Base-by-base conservation (phyloP, 805 yeast species). In the Saccharomycopsis vini region DNA sequence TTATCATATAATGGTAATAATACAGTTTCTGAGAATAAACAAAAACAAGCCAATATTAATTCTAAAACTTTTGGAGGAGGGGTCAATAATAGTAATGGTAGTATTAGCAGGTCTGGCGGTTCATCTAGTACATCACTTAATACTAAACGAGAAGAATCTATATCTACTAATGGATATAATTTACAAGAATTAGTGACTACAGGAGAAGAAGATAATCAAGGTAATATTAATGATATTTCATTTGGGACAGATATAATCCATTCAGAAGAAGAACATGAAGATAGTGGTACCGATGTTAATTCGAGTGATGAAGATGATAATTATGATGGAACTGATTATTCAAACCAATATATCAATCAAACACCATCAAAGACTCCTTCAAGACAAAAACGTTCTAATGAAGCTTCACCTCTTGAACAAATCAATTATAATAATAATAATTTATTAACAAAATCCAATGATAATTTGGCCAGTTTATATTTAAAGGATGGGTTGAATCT, bases 261-360 rank as follows among this genome's bases (percentile, higher is more conserved):
- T 19, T 39, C 42, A 9, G 39, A 35, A 19, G 20, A 23, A 20
- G 39, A 28, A 13, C 22, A 19, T 3, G 35, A 44, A 20, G 50
- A 47, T 38, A 47, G 47, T 36, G 47, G 47, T 9, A 47, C 47
- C 7, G 47, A 47, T 31, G 31, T 47, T 16, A 45, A 47, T n/a
- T 44, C 47, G 3, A 44, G 46, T 32, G 39, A 33, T 16, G 45
- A 40, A 10, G 45, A 45, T 30, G n/a, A 30, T n/a, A 30, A 10
- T 10, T 24, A 24, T 24, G 40, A 31, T 5, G 44, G 40, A 9
- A 45, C 36, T 36, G 30, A 15, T 36, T n/a, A n/a, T 35, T 22
- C 22, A 16, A n/a, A 23, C 15, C 13, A 12, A 5, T 35, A 20
- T n/a, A 12, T 9, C 10, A 26, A 12, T 26, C 29, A 26, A 26